Evolutionary conservation across 225 moss, liverwort and hornwort species (phyloP), one percentile per base, ranked within the genome.

Genomic region (Marchantia polymorpha): DNA sequence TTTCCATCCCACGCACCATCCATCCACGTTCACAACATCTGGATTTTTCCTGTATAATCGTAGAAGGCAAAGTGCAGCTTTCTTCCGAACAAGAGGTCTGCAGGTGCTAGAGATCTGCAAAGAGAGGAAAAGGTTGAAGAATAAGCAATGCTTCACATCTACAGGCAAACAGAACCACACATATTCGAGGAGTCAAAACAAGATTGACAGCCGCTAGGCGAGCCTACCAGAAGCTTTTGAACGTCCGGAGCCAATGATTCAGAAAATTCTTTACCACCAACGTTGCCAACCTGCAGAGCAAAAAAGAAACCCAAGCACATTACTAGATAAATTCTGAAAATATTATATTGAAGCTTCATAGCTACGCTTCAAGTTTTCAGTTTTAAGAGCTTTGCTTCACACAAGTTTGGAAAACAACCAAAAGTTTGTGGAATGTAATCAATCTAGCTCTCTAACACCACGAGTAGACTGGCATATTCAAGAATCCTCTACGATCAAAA

Each of bases 201-300:
- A 10, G 22, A 71, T 0, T 60, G 13, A n/a, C n/a, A n/a, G n/a
- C 46, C 64, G 12, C 50, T 12, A n/a, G 15, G 16, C n/a, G 50
- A 23, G 25, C 72, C 76, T 91, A 96, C 96, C 93, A 96, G 83
- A 83, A 96, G 88, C 80, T 96, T 96, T 80, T 96, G 96, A 50
- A 96, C 96, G 86, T 96, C 96, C 83, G 96, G 96, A 85, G 96
- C 94, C 84, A 96, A 86, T 17, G 96, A 96, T 82, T 96, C 96
- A 52, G 96, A 96, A 79, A 96, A 96, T 77, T 96, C 96, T 88
- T 92, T 93, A 54, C 96, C 96, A 60, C 96, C 96, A 77, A 96
- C 92, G 87, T 96, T 96, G 73, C 96, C 96, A 56, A 96, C 96
- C 96, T 96, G 83, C 65, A n/a, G n/a, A n/a, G n/a, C n/a, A n/a